Evolutionary conservation across 192 early-diverging fungal genomes (phyloP).

Genomic region (Lobosporangium transversale): DNA sequence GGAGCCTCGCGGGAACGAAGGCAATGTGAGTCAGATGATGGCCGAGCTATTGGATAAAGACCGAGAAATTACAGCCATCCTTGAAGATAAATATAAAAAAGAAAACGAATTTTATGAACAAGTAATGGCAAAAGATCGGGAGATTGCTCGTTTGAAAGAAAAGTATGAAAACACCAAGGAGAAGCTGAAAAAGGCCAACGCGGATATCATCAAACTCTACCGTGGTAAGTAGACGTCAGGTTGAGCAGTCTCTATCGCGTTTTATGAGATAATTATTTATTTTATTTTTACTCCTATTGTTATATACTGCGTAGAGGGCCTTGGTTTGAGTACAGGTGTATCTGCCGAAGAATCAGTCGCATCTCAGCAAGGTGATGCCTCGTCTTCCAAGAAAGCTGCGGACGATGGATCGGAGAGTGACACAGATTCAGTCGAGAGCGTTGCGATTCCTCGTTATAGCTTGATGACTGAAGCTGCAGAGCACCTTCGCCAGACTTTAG

Average conservation of each 20-base stretch:
- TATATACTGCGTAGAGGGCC: slow-evolving; percentile 10
- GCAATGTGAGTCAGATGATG: not conserved
- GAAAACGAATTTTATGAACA: not conserved
- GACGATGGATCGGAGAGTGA: not conserved
- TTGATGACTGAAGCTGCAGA: slow-evolving; percentile 24
- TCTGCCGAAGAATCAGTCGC: not conserved
- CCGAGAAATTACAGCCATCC: not conserved
- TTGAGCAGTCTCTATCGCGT: not conserved
- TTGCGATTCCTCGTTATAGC: not conserved
- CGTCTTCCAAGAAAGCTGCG: not conserved
- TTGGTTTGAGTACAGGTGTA: slow-evolving; percentile 19
- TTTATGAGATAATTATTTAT: not conserved
- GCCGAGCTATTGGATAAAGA: not conserved
- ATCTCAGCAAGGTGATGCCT: not conserved
- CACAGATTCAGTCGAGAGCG: not conserved
- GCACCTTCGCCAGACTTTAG: slow-evolving; percentile 23
- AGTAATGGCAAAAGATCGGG: not conserved
- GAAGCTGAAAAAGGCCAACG: slow-evolving; percentile 2
- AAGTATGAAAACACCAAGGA: not conserved
- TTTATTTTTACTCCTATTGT: not conserved
- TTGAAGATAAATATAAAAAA: not conserved
- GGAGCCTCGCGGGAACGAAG: not conserved
- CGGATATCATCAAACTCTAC: slow-evolving; percentile 7
- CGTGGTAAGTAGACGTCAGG: slow-evolving; percentile 14
- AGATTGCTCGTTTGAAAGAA: not conserved